phyloP scores from a whole-genome alignment of 805 yeast species.

The Limtongia smithiae region DNA sequence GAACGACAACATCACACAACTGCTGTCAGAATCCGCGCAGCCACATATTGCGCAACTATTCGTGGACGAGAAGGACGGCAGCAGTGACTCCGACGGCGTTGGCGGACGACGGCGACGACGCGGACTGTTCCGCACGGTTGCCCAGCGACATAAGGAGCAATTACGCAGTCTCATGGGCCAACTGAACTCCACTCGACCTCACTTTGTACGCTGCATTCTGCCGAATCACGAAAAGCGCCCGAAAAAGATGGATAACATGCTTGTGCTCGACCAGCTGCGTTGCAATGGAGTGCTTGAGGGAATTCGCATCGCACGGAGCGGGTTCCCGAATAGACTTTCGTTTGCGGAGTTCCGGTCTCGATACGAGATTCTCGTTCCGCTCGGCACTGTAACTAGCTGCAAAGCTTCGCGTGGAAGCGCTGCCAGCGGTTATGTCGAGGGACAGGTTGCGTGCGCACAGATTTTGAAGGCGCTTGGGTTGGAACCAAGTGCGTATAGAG shows the following conservation, averaged over 20 bases:
- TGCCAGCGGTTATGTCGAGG: constrained; percentile 39
- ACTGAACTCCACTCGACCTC: constrained; percentile 80
- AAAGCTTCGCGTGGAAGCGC: background rate
- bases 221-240: constrained; percentile 80
- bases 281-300: constrained; percentile 99
- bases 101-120: constrained; percentile 32
- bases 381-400: constrained; percentile 32
- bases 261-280: constrained; percentile 83
- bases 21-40: constrained; percentile 58
- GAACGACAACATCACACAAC: constrained; percentile 63
- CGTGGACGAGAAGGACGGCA: constrained; percentile 37
- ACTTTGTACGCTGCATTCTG: constrained; percentile 91
- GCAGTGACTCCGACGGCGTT: constrained; percentile 30
- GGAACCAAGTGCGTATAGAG: constrained; percentile 55
- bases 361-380: constrained; percentile 64
- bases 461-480: constrained; percentile 62
- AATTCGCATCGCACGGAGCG: constrained; percentile 92
- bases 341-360: constrained; percentile 76
- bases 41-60: constrained; percentile 57
- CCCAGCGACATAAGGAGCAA: constrained; percentile 86
- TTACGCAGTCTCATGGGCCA: constrained; percentile 66
- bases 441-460: constrained; percentile 65
- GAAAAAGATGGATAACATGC: constrained; percentile 61
- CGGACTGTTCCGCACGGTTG: constrained; percentile 68
- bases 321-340: constrained; percentile 88